phyloP scores from a whole-genome alignment of 1,139 yeast genomes.

The Kurtzmaniella quercitrusa region DNA sequence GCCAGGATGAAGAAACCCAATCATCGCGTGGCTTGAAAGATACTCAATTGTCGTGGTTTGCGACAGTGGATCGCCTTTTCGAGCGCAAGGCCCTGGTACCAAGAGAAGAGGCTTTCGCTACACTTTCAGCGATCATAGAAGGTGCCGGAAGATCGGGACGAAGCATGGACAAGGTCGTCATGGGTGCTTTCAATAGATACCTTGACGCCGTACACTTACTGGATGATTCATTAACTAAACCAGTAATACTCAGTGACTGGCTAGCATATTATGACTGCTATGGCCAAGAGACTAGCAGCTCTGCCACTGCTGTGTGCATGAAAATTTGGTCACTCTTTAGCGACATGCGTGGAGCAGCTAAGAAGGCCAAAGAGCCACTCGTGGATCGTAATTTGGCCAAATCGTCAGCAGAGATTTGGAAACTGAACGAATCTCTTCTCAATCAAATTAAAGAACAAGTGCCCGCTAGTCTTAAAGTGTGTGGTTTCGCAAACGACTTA shows the following conservation, averaged over 20 bases:
- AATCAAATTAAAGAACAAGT: constrained; percentile 23
- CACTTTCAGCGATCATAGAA: constrained; percentile 30
- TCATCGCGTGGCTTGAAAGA: constrained; percentile 35
- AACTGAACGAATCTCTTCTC: constrained; percentile 25
- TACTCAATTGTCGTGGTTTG: constrained; percentile 56
- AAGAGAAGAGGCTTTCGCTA: constrained; percentile 45
- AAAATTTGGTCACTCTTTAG: constrained; percentile 66
- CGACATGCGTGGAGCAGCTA: constrained; percentile 44
- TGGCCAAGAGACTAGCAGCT: background rate
- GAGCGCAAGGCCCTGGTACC: constrained; percentile 44
- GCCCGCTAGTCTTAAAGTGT: constrained; percentile 20
- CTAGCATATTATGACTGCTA: constrained; percentile 57
- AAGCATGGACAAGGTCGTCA: constrained; percentile 60
- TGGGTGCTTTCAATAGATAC: constrained; percentile 71
- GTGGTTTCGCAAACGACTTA: constrained; percentile 6
- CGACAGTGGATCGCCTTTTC: constrained; percentile 52
- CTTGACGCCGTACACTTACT: constrained; percentile 49
- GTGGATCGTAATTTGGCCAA: constrained; percentile 42
- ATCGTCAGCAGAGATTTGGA: constrained; percentile 31
- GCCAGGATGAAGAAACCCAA: background rate
- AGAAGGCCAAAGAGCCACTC: constrained; percentile 20
- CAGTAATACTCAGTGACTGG: constrained; percentile 74
- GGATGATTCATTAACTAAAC: constrained; percentile 62
- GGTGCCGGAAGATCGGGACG: constrained; percentile 41
- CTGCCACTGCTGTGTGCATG: constrained; percentile 37